phyloP scores from a whole-genome alignment of 2,329 filamentous ascomycete genomes.

The Magnaporthales sp. region DNA sequence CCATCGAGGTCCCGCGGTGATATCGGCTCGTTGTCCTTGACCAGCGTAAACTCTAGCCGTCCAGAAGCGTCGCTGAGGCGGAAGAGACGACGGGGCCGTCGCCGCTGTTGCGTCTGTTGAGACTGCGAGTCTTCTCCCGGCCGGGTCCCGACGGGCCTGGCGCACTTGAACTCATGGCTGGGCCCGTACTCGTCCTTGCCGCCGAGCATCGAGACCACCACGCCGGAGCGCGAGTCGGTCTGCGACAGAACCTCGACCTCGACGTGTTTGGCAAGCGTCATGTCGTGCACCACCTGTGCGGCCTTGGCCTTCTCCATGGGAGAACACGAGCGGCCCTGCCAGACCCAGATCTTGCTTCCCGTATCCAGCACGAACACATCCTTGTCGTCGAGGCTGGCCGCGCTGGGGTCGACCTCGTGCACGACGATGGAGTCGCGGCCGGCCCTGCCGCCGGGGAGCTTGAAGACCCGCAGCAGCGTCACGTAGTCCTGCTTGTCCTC shows the following conservation, averaged over 20 bases:
- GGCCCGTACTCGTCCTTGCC: slow-evolving; percentile 32
- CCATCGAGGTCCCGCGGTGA: slow-evolving; percentile 41
- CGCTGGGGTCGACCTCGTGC: slow-evolving; percentile 53
- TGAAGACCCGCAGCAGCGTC: slow-evolving; percentile 55
- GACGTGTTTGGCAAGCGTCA: slow-evolving; percentile 53
- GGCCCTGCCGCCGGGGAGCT: slow-evolving; percentile 39
- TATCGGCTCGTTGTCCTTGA: slow-evolving; percentile 44
- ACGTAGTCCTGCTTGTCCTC: slow-evolving; percentile 30
- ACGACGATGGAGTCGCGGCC: slow-evolving; percentile 46
- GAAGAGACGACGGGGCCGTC: slow-evolving; percentile 35
- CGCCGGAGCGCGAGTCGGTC: slow-evolving; percentile 42
- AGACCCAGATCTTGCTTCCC: slow-evolving; percentile 58
- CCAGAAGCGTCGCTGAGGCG: slow-evolving; percentile 55
- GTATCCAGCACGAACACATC: slow-evolving; percentile 60
- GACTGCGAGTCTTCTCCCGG: background rate
- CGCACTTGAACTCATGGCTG: slow-evolving; percentile 30
- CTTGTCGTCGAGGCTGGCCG: slow-evolving; percentile 52
- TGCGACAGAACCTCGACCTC: slow-evolving; percentile 59
- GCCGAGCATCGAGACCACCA: slow-evolving; percentile 48
- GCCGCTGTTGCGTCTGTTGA: slow-evolving; percentile 11
- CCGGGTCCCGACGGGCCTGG: slow-evolving; percentile 28
- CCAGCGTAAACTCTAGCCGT: slow-evolving; percentile 44
- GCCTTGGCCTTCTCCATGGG: slow-evolving; percentile 64
- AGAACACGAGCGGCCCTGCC: slow-evolving; percentile 57
- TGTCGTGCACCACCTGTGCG: slow-evolving; percentile 56